Evolutionary conservation across 805 yeast genomes (phyloP), one percentile per base, ranked within the genome.

Genomic region (Candida quercuum): DNA sequence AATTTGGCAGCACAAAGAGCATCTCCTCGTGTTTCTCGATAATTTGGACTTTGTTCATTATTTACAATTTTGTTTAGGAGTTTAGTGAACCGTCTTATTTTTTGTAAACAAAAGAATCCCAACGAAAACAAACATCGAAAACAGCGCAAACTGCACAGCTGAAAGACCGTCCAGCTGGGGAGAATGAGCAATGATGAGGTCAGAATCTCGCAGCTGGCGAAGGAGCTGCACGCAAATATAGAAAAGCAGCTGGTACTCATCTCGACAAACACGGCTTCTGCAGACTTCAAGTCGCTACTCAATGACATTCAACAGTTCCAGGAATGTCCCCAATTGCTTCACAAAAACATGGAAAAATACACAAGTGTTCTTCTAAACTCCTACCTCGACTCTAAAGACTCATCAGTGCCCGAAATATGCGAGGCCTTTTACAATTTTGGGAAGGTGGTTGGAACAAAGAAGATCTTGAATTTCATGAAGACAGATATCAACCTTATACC

Each of bases 371-470:
- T 74, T 11, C 45, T 64, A 1, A 32, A 42, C 1, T 15, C 46
- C 0, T 72, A 64, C 46, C 39, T 59, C 15, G 28, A 26, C 11
- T 3, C 19, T 1, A 16, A 14, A 1, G 28, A 30, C 7, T 12
- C 16, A 19, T 40, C 24, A 22, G 44, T 23, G 2, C 19, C 18
- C 3, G 10, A 5, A 2, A 18, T 41, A 1, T 35, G 41, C 4
- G 50, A 60, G 24, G 52, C 77, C 0, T 65, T 81, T 34, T 88
- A 87, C 56, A 64, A 63, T 7, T 58, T 87, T 15, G 61, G 79
- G 19, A 86, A 83, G 50, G 70, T 86, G 7, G 62, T 91, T 28
- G 84, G 86, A 0, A 63, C 75, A 45, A 85, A 84, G 56, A 64
- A 70, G 12, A 64, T 83, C 3, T 60, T 75, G n/a, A 69, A 69